Base-by-base conservation (phyloP, 306 rosid species). In the Malus sieversii region DNA sequence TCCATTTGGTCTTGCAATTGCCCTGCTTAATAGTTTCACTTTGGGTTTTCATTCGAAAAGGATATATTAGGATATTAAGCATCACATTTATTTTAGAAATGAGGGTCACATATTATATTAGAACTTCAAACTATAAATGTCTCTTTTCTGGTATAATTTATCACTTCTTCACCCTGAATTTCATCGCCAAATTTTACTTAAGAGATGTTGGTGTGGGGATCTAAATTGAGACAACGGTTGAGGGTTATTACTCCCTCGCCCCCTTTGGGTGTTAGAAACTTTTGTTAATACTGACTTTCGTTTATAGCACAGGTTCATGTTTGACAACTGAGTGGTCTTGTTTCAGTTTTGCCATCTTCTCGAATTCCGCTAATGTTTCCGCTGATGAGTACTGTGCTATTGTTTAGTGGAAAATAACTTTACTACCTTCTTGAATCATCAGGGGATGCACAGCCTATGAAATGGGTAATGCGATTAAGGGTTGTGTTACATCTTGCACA, bases 381-480 rank as follows among this genome's bases (percentile, higher is more conserved):
- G 4, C 38, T 29, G 33, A 2, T 51, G 80, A 29, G 27, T 46
- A 33, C 32, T 59, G 40, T 77, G 35, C 64, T 45, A 9, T 27
- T 12, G 15, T 35, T 16, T 46, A 72, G 57, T 78, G 60, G 72
- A 66, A 59, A 74, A 42, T 85, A 74, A 82, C 76, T 52, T 70
- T 25, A 74, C 73, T 68, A 40, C 75, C 46, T 79, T 77, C 76
- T 75, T 75, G 77, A 58, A 76, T 77, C 45, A 0, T 42, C 83
- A 91, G 97, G 97, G 97, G 97, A 91, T 68, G 57, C 86, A 45
- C 95, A 89, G 57, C 97, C 97, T 57, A 89, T 91, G 97, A 87
- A 88, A 82, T 91, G 97, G 97, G 91, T 91, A 23, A 91, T 91
- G 93, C 83, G 97, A 38, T 82, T 89, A 46, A 86, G 97, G 80